A percentile compares a stretch with the other conserved stretches of the same genome.
Evolutionary conservation across 1,139 yeast species (phyloP).

Genomic region (Protomyces lactucae-debilis): DNA sequence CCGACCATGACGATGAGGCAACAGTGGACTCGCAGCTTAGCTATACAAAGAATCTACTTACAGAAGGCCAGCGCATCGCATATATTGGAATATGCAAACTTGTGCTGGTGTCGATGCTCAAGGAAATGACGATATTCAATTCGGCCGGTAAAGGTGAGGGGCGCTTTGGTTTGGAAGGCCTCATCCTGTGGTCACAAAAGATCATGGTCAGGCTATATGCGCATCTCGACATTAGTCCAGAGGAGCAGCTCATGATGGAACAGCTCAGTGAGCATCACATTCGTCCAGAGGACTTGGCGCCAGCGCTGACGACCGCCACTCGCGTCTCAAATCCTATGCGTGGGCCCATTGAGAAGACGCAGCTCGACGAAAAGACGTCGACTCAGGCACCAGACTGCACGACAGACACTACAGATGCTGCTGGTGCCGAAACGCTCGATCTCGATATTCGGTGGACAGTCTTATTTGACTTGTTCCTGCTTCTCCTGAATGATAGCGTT

Average conservation of each 20-base stretch:
- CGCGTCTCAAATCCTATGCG: constrained; percentile 45
- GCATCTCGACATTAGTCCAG: constrained; percentile 69
- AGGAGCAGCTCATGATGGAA: constrained; percentile 84
- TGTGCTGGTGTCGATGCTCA: constrained; percentile 73
- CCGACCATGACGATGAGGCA: constrained; percentile 42
- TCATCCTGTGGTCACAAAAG: constrained; percentile 79
- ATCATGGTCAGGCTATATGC: constrained; percentile 67
- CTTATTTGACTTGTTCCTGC: constrained; percentile 78
- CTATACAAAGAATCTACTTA: constrained; percentile 73
- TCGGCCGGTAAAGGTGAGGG: constrained; percentile 56
- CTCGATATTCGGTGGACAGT: constrained; percentile 89
- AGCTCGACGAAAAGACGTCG: constrained; percentile 3
- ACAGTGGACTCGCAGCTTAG: constrained; percentile 58
- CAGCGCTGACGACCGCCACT: constrained; percentile 49
- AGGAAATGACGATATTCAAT: constrained; percentile 60
- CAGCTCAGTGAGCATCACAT: constrained; percentile 80
- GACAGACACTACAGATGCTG: constrained; percentile 2
- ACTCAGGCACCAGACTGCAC: constrained; percentile 15
- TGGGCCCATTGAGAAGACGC: constrained; percentile 30
- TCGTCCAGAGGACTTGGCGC: constrained; percentile 63
- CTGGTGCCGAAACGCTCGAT: constrained; percentile 4
- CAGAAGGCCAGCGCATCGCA: constrained; percentile 83
- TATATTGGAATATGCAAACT: constrained; percentile 81
- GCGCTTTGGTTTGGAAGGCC: constrained; percentile 68
- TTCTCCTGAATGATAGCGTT: constrained; percentile 73